These are phyloP conservation scores for Lentinula aciculospora DNA, from an alignment of 768 basidiomycete genomes.

Conservation along the genomic window DNA sequence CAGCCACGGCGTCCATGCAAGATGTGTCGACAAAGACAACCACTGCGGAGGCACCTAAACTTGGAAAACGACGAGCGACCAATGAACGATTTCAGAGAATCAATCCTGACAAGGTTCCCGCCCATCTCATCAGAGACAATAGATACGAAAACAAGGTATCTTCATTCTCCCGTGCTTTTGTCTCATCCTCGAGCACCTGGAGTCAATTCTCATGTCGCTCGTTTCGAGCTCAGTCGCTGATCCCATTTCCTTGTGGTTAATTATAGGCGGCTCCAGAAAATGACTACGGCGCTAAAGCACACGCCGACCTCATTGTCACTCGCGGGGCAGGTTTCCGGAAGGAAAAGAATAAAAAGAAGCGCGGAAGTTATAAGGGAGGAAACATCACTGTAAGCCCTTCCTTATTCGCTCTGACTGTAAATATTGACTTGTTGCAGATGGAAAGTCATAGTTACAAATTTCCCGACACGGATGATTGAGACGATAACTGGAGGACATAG, in stretches of 20 bases:
- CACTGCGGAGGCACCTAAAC: slow-evolving; percentile 22
- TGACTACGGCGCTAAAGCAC: slow-evolving; percentile 88
- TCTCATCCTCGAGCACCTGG: not conserved
- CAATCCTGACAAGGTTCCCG: slow-evolving; percentile 52
- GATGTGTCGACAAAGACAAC: slow-evolving; percentile 11
- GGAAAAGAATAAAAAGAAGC: slow-evolving; percentile 99
- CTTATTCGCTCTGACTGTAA: slow-evolving; percentile 1
- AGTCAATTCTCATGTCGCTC: not conserved
- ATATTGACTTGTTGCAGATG: slow-evolving; percentile 39
- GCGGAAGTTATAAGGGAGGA: slow-evolving; percentile 89
- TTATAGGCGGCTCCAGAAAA: slow-evolving; percentile 53
- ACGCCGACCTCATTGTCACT: slow-evolving; percentile 86
- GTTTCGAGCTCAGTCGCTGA: not conserved
- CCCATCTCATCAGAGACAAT: slow-evolving; percentile 51
- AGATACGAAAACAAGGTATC: slow-evolving; percentile 75
- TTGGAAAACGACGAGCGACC: slow-evolving; percentile 25
- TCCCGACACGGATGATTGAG: slow-evolving; percentile 26
- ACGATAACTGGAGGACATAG: no score
- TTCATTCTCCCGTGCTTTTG: not conserved
- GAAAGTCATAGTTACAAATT: slow-evolving; percentile 88
- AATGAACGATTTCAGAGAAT: slow-evolving; percentile 80
- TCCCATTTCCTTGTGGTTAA: not conserved
- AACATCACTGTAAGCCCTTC: slow-evolving; percentile 79
- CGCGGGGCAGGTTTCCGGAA: slow-evolving; percentile 94
- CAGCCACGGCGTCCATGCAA: slow-evolving; percentile 27